Evolutionary conservation across 345 rosid species (phyloP), one percentile per base, ranked within the genome.

Genomic region (Viola odorata): DNA sequence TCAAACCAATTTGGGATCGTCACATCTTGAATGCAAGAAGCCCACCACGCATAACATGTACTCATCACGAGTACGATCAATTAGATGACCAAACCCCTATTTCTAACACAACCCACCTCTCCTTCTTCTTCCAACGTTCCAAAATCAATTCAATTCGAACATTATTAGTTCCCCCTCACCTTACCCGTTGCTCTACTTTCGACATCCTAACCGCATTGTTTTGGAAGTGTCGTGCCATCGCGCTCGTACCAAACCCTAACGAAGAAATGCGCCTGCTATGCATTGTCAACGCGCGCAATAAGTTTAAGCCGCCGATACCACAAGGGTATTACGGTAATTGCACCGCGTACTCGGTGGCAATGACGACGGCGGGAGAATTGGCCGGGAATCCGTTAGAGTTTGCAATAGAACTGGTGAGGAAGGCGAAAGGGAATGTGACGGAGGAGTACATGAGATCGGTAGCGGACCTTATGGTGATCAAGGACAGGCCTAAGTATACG

Each of bases 391-490:
- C 75, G 9, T 41, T 70, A 3, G 48, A 41, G 14, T 66, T 53
- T 37, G 69, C 60, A 1, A 2, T 66, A 14, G 63, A 63, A 8
- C 16, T 70, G 17, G 54, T 75, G 41, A 66, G 41, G 45, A 54
- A 56, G 11, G 63, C 59, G 7, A 74, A 74, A 39, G 58, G 47
- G 6, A 38, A 44, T 4, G 48, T 70, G 23, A 59, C 47, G 0
- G 68, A 49, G 47, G 75, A 70, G 67, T 67, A 75, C 57, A 60
- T 75, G 66, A 44, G 57, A 52, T 75, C 73, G 0, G 59, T 48
- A 32, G 63, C 72, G 7, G 75, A 70, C 37, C 37, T 70, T 8
- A 37, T 76, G 57, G 80, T 69, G 16, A 52, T 32, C 5, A 61
- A 58, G 12, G 78, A 75, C 3, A 55, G 68, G 45, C 74, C 72